A percentile compares a stretch with the other conserved stretches of the same genome.
Evolutionary conservation across 345 rosid genomes (phyloP).

Genomic region (Salix brachista): DNA sequence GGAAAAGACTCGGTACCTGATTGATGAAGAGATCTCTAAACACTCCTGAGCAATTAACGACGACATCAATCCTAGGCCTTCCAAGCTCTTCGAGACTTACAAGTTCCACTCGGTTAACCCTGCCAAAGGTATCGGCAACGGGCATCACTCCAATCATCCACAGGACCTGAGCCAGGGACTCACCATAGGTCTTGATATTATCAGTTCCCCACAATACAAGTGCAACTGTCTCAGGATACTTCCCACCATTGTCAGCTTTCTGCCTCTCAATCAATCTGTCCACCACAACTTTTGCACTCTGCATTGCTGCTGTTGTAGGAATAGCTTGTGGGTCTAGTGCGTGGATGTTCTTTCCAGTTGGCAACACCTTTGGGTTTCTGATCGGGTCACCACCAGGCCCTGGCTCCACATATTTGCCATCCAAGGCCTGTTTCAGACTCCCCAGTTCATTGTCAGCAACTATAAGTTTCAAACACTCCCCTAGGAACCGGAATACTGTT

Average conservation of each 20-base stretch:
- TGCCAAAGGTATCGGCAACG: conserved; percentile 79
- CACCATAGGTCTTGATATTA: conserved; percentile 95
- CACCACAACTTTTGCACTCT: conserved; percentile 89
- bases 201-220: conserved; percentile 99
- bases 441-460: conserved; percentile 96
- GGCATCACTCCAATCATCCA: conserved; percentile 99
- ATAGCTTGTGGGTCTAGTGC: conserved; percentile 97
- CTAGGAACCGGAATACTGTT: conserved; percentile 67
- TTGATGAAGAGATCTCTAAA: conserved; percentile 97
- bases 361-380: conserved; percentile 93
- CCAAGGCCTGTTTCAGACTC: conserved; percentile 86
- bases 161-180: conserved; percentile 90
- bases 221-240: conserved; percentile 90
- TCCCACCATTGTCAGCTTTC: conserved; percentile 78
- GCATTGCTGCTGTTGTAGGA: conserved; percentile 96
- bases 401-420: conserved; percentile 90
- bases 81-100: conserved; percentile 95
- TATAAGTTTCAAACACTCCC: conserved; percentile 79
- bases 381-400: conserved; percentile 99
- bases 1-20: conserved; percentile 47
- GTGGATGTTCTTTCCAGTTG: conserved; percentile 97
- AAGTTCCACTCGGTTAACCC: conserved; percentile 87
- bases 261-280: conserved; percentile 89
- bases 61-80: conserved; percentile 97
- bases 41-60: conserved; percentile 96